Percentiles rank a stretch among this genome's conserved stretches.
Evolutionary conservation across 768 basidiomycete species (phyloP).

Genomic region (Peribolospora baueri): DNA sequence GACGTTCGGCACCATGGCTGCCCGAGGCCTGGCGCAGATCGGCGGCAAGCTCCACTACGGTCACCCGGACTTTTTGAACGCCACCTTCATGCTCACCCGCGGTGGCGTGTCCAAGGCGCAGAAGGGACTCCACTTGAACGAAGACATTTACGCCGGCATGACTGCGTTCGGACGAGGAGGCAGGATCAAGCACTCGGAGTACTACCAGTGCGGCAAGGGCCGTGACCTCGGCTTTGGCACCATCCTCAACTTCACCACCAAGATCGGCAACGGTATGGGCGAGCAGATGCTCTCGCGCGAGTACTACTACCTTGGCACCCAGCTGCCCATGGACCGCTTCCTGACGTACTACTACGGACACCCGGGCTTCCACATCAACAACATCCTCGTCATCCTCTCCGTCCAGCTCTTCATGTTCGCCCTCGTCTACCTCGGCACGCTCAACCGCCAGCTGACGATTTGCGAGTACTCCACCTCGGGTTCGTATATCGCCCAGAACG

Average conservation of each 20-base stretch:
- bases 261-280: slow-evolving; percentile 99
- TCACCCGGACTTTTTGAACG: slow-evolving; percentile 97
- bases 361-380: slow-evolving; percentile 99
- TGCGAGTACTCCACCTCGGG: slow-evolving; percentile 55
- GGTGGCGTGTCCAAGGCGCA: slow-evolving; percentile 98
- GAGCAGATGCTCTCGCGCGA: slow-evolving; percentile 98
- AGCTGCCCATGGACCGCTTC: slow-evolving; percentile 93
- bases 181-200: slow-evolving; percentile 96
- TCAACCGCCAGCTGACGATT: slow-evolving; percentile 54
- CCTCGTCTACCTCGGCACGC: slow-evolving; percentile 79
- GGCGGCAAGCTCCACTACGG: slow-evolving; percentile 98
- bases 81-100: slow-evolving; percentile 88
- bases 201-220: slow-evolving; percentile 53
- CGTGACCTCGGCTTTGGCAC: slow-evolving; percentile 97
- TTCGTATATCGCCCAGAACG: slow-evolving; percentile 48
- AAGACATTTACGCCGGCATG: slow-evolving; percentile 99
- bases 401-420: slow-evolving; percentile 87
- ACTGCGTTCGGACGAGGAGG: slow-evolving; percentile 90
- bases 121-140: slow-evolving; percentile 95
- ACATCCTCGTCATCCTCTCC: slow-evolving; percentile 91
- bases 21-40: slow-evolving; percentile 84
- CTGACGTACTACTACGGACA: slow-evolving; percentile 99
- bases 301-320: slow-evolving; percentile 95
- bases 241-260: slow-evolving; percentile 97
- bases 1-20: slow-evolving; percentile 94